These are phyloP conservation scores for Pittosporum tobira DNA, from an alignment of 129 eudicot species.

Conservation along the genomic window DNA sequence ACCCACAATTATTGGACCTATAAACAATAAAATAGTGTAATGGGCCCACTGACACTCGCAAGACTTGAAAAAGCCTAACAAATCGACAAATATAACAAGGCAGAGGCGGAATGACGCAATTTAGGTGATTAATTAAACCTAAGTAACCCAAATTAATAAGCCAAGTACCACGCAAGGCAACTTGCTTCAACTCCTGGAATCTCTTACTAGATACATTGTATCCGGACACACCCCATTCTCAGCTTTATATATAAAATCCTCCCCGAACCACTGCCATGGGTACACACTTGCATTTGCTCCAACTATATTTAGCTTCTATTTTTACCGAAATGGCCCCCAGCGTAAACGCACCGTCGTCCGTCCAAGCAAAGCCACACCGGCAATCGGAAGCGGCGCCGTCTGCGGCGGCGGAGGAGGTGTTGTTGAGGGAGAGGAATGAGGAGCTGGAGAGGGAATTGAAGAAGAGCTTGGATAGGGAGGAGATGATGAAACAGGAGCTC, in stretches of 20 bases:
- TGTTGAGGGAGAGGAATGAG: slow-evolving; percentile 37
- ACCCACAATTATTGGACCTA: no score
- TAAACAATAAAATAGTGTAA: no score
- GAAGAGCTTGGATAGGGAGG: slow-evolving; percentile 48
- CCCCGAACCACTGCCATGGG: no score
- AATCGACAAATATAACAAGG: no score
- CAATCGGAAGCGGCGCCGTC: background rate
- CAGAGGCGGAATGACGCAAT: no score
- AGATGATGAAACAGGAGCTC: slow-evolving; percentile 50
- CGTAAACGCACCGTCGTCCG: slow-evolving; percentile 14
- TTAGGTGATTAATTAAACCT: no score
- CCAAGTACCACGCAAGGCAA: background rate
- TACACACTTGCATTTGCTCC: no score
- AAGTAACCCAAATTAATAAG: background rate
- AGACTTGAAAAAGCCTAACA: no score
- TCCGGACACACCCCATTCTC: slow-evolving; percentile 29
- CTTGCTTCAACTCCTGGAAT: no score
- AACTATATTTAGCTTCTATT: background rate
- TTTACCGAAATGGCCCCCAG: slow-evolving; percentile 20
- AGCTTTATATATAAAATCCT: slow-evolving; percentile 14
- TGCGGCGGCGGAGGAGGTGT: slow-evolving; percentile 13
- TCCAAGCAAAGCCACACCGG: background rate
- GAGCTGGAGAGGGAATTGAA: slow-evolving; percentile 53
- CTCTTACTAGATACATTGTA: slow-evolving; percentile 48
- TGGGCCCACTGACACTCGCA: no score